Percentiles rank a stretch among this genome's conserved stretches.
Evolutionary conservation across 1,139 yeast genomes (phyloP).

Genomic region (Zhuliangozyma parablackwelliae): DNA sequence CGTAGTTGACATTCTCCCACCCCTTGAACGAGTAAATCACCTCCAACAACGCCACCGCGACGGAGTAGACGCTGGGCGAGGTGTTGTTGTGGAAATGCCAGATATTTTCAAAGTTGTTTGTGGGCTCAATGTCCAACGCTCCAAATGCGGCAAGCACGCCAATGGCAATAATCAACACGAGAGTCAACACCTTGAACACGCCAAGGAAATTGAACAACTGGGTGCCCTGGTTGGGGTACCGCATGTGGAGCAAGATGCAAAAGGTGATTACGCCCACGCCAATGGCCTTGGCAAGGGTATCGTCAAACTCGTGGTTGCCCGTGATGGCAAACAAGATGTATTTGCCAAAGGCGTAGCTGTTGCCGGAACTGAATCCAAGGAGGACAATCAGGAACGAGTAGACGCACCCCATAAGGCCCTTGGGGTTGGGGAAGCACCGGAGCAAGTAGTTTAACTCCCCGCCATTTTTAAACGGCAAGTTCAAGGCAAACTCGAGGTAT

Average conservation of each 20-base stretch:
- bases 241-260: slow-evolving; percentile 36
- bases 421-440: slow-evolving; percentile 33
- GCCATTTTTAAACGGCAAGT: slow-evolving; percentile 43
- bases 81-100: slow-evolving; percentile 20
- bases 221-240: slow-evolving; percentile 39
- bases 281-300: slow-evolving; percentile 30
- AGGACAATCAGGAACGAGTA: slow-evolving; percentile 46
- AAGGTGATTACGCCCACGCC: slow-evolving; percentile 44
- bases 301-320: slow-evolving; percentile 19
- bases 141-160: slow-evolving; percentile 30
- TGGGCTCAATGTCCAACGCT: slow-evolving; percentile 20
- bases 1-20: slow-evolving; percentile 46
- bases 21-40: slow-evolving; percentile 40
- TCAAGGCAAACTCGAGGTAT: slow-evolving; percentile 45
- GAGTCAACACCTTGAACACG: slow-evolving; percentile 35
- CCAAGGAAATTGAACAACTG: slow-evolving; percentile 42
- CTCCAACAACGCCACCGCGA: slow-evolving; percentile 39
- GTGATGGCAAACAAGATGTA: slow-evolving; percentile 38
- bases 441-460: slow-evolving; percentile 51
- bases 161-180: slow-evolving; percentile 34
- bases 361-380: slow-evolving; percentile 48
- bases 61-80: slow-evolving; percentile 23
- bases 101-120: slow-evolving; percentile 24
- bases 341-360: slow-evolving; percentile 49
- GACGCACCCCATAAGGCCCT: slow-evolving; percentile 37